A percentile compares a stretch with the other conserved stretches of the same genome.
phyloP scores from a whole-genome alignment of 306 rosid genomes.

The Lathyrus sativus region DNA sequence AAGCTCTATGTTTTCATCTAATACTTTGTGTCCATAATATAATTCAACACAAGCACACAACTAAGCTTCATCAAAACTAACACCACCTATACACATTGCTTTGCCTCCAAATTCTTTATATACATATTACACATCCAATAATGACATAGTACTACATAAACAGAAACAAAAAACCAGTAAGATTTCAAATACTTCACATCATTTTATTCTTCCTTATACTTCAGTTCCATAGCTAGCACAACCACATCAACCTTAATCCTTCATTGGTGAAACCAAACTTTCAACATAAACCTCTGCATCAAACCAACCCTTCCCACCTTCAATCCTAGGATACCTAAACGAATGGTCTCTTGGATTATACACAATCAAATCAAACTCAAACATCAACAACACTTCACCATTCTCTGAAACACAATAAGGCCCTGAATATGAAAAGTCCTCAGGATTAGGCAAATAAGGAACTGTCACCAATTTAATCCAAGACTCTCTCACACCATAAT shows the following conservation, averaged over 20 bases:
- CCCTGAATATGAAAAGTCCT: slow-evolving; percentile 50
- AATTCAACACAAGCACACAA: slow-evolving; percentile 17
- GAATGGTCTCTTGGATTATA: slow-evolving; percentile 44
- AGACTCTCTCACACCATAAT: slow-evolving; percentile 45
- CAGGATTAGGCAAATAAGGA: slow-evolving; percentile 56
- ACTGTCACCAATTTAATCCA: slow-evolving; percentile 52
- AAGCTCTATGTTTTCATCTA: slow-evolving; percentile 3
- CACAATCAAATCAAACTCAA: slow-evolving; percentile 56
- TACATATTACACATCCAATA: slow-evolving; percentile 29
- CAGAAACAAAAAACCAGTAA: slow-evolving; percentile 15
- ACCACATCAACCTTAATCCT: slow-evolving; percentile 24
- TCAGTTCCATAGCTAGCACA: background rate
- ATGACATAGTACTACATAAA: slow-evolving; percentile 25
- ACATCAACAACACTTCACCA: slow-evolving; percentile 51
- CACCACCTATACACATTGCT: slow-evolving; percentile 30
- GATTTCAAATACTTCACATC: slow-evolving; percentile 23
- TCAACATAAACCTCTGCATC: slow-evolving; percentile 58
- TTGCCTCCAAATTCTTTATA: slow-evolving; percentile 33
- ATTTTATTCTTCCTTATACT: slow-evolving; percentile 31
- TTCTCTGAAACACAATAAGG: slow-evolving; percentile 49
- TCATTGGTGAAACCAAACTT: slow-evolving; percentile 50
- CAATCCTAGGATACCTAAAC: slow-evolving; percentile 49
- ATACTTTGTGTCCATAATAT: background rate
- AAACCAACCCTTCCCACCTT: slow-evolving; percentile 61
- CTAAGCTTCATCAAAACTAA: slow-evolving; percentile 26